phyloP scores from a whole-genome alignment of 148 eudicot genomes.

The Nepenthes gracilis region DNA sequence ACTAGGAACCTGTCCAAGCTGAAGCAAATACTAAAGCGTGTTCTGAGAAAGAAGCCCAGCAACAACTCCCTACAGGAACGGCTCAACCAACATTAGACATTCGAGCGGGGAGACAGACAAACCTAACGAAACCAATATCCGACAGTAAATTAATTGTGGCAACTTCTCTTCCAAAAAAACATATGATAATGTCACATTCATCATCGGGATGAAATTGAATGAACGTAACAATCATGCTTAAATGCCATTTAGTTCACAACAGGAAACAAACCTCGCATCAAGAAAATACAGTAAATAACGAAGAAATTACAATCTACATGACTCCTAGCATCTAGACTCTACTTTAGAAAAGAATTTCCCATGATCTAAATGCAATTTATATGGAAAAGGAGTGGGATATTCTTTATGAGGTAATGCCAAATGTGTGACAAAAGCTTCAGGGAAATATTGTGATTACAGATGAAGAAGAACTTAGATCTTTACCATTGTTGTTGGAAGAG shows the following conservation, averaged over 20 bases:
- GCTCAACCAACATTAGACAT: background rate
- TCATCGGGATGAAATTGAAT: background rate
- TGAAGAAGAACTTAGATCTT: constrained; percentile 3
- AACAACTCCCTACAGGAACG: constrained; percentile 64
- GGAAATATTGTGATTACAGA: background rate
- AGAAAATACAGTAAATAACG: background rate
- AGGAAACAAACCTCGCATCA: too few species aligned
- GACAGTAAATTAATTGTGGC: too few species aligned
- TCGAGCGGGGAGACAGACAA: background rate
- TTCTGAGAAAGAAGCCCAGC: constrained; percentile 95
- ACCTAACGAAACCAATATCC: too few species aligned
- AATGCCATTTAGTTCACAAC: too few species aligned
- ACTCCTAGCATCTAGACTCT: too few species aligned
- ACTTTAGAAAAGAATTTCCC: too few species aligned
- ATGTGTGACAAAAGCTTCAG: background rate
- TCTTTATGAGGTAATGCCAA: too few species aligned
- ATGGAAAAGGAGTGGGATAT: background rate
- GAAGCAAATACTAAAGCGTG: constrained; percentile 78
- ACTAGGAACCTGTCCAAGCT: constrained; percentile 77
- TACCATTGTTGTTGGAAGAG: constrained; percentile 98
- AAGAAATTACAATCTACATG: background rate
- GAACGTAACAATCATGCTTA: too few species aligned
- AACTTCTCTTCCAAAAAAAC: background rate
- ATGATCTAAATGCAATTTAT: too few species aligned
- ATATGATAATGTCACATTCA: background rate